Evolutionary conservation across 176 grass and related monocot species (phyloP).

Genomic region (Carex scoparia): DNA sequence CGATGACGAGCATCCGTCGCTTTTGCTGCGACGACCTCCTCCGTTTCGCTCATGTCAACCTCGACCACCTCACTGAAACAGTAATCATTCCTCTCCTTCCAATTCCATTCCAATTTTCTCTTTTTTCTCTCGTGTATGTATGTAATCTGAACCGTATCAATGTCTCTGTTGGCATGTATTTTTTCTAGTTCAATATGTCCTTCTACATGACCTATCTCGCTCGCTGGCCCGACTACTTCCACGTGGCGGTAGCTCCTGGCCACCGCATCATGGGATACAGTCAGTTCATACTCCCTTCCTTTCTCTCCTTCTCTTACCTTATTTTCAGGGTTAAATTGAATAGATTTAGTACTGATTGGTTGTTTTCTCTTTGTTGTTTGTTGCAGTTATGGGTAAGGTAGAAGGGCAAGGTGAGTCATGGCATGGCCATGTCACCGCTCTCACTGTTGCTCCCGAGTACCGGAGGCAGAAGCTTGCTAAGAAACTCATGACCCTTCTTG

Average conservation of each 20-base stretch:
- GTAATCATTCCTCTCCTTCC: conserved; percentile 20
- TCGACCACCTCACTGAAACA: conserved; percentile 96
- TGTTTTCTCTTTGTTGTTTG: conserved; percentile 10
- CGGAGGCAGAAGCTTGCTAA: conserved; percentile 87
- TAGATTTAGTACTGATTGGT: background rate
- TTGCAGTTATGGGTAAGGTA: conserved; percentile 97
- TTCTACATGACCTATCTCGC: conserved; percentile 99
- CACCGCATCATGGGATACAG: conserved; percentile 97
- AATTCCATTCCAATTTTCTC: background rate
- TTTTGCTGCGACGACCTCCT: conserved; percentile 98
- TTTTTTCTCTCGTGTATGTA: background rate
- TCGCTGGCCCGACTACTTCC: conserved; percentile 97
- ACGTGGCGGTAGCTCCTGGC: conserved; percentile 56
- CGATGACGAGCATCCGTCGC: conserved; percentile 90
- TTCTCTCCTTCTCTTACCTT: background rate
- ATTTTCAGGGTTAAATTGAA: background rate
- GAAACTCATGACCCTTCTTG: conserved; percentile 88
- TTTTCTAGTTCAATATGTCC: conserved; percentile 93
- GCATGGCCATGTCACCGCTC: conserved; percentile 96
- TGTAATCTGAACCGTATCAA: background rate
- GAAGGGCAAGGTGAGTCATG: conserved; percentile 99
- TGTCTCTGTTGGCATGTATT: background rate
- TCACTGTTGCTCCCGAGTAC: conserved; percentile 82
- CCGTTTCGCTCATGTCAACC: conserved; percentile 72
- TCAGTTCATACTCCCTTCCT: conserved; percentile 20